Conservation (phyloP, 805 yeast species). For the Saccharomycopsis olivae region DNA sequence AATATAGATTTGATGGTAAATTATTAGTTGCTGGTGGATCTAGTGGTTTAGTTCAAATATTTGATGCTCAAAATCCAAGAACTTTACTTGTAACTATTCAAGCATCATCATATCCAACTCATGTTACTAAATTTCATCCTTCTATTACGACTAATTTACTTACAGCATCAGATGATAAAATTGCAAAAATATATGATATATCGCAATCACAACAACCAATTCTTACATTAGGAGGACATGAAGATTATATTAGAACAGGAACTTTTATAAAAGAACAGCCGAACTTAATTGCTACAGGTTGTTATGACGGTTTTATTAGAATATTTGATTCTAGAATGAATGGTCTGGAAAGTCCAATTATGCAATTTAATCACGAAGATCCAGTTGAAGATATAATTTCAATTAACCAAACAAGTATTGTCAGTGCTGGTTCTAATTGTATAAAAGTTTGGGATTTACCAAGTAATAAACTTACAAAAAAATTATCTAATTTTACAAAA, state of each 20-base stretch:
- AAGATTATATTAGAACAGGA: constrained; percentile 82
- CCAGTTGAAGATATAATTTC: constrained; percentile 85
- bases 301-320: constrained; percentile 82
- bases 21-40: constrained; percentile 92
- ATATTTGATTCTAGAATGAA: constrained; percentile 67
- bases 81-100: constrained; percentile 67
- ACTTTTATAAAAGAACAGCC: constrained; percentile 66
- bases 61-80: constrained; percentile 73
- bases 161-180: constrained; percentile 87
- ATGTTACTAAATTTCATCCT: constrained; percentile 88
- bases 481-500: constrained; percentile 81
- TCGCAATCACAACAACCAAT: constrained; percentile 67
- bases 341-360: constrained; percentile 37
- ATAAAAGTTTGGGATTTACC: constrained; percentile 89
- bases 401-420: constrained; percentile 61
- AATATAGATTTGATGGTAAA: constrained; percentile 85
- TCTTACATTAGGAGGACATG: constrained; percentile 54
- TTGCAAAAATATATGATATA: constrained; percentile 78
- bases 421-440: constrained; percentile 72
- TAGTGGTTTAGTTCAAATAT: constrained; percentile 83
- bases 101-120: constrained; percentile 83
- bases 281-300: constrained; percentile 81
- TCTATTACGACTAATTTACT: constrained; percentile 60
- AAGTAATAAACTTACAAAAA: constrained; percentile 51
- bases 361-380: constrained; percentile 56